Evolutionary conservation across 345 rosid genomes (phyloP).

Genomic region (Gynandropsis gynandra): DNA sequence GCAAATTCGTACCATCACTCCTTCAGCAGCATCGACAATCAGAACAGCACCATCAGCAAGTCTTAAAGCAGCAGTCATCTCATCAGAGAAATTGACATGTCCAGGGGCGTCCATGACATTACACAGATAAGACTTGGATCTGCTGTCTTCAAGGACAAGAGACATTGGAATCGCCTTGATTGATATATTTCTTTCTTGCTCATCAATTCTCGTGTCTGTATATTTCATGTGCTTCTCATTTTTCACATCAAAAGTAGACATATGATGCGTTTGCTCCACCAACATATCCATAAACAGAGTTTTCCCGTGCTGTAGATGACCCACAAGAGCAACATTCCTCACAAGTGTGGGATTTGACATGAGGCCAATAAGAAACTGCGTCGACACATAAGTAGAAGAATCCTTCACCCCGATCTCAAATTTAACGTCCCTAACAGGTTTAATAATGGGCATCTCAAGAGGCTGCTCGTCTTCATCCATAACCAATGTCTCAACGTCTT

Average conservation of each 20-base stretch:
- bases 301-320: constrained; percentile 92
- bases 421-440: constrained; percentile 71
- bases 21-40: constrained; percentile 97
- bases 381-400: constrained; percentile 81
- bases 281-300: constrained; percentile 95
- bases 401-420: constrained; percentile 96
- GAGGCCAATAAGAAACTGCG: constrained; percentile 85
- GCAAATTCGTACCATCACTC: constrained; percentile 40
- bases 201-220: constrained; percentile 90
- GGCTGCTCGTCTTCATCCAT: constrained; percentile 97
- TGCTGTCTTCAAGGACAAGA: constrained; percentile 91
- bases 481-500: constrained; percentile 86
- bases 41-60: constrained; percentile 96
- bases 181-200: constrained; percentile 92
- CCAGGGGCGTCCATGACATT: constrained; percentile 97
- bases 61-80: constrained; percentile 34
- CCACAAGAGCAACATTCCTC: constrained; percentile 94
- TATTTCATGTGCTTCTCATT: constrained; percentile 93
- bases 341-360: constrained; percentile 86
- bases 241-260: constrained; percentile 64
- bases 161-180: constrained; percentile 96
- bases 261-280: constrained; percentile 95
- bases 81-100: constrained; percentile 49
- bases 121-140: constrained; percentile 81
- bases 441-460: constrained; percentile 81